Evolutionary conservation across 2,329 filamentous ascomycete genomes (phyloP).

Genomic region (Fusarium algeriense): DNA sequence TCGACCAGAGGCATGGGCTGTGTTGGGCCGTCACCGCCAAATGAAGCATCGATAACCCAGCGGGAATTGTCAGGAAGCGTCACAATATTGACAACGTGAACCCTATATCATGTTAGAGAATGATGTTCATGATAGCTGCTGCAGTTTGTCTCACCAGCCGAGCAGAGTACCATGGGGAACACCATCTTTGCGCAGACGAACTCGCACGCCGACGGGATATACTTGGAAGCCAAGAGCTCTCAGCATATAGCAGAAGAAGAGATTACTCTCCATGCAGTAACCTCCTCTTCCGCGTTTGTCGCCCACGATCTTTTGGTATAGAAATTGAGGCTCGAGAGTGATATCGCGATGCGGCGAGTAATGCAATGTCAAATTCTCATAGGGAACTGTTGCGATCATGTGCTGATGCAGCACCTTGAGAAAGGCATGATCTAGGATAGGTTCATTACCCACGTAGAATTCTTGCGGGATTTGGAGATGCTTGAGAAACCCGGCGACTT

Average conservation of each 20-base stretch:
- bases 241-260: constrained; percentile 67
- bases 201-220: constrained; percentile 68
- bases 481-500: constrained; percentile 48
- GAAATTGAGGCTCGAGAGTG: constrained; percentile 58
- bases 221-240: constrained; percentile 64
- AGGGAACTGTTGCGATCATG: constrained; percentile 65
- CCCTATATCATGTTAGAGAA: constrained; percentile 36
- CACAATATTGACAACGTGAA: constrained; percentile 73
- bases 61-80: constrained; percentile 61
- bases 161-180: constrained; percentile 56
- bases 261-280: constrained; percentile 71
- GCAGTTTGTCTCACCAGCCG: constrained; percentile 56
- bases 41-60: constrained; percentile 72
- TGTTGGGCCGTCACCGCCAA: constrained; percentile 72
- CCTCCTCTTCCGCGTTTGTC: constrained; percentile 62
- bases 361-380: constrained; percentile 68
- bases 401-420: constrained; percentile 57
- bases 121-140: constrained; percentile 22
- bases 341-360: constrained; percentile 58
- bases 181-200: constrained; percentile 55
- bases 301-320: constrained; percentile 64
- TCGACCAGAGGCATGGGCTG: constrained; percentile 66
- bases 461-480: constrained; percentile 47
- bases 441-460: constrained; percentile 45
- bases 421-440: constrained; percentile 49